Conservation (phyloP, 768 basidiomycete genomes). For the Suillus subalutaceus region DNA sequence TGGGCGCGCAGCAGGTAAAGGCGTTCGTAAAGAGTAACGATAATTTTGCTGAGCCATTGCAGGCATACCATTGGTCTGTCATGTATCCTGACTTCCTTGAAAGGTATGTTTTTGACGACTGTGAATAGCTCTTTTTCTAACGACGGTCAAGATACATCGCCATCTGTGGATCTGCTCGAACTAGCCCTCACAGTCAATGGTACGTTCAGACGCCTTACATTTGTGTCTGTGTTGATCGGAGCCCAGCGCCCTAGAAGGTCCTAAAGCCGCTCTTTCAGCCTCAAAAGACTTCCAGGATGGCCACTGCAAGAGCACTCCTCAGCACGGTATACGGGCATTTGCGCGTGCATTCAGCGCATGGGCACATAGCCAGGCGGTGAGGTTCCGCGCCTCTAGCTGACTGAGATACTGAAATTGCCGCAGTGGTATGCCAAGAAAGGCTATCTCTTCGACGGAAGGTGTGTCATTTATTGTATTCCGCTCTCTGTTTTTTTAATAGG, state of each 20-base stretch:
- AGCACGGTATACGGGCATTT: constrained; percentile 57
- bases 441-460: constrained; percentile 46
- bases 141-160: constrained; percentile 43
- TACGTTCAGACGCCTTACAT: constrained; percentile 21
- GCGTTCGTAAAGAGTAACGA: not conserved
- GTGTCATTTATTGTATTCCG: constrained; percentile 15
- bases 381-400: constrained; percentile 15
- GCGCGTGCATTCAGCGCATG: constrained; percentile 58
- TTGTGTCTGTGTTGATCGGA: not conserved
- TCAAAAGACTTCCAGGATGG: constrained; percentile 59
- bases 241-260: constrained; percentile 59
- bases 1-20: constrained; percentile 56
- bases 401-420: not conserved
- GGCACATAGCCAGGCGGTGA: constrained; percentile 58
- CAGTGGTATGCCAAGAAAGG: constrained; percentile 58
- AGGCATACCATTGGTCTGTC: constrained; percentile 62
- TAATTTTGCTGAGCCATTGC: not conserved
- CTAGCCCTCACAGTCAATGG: constrained; percentile 60
- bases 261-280: constrained; percentile 52
- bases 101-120: constrained; percentile 31
- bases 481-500: constrained; percentile 3
- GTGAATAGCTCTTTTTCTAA: constrained; percentile 1
- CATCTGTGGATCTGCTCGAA: constrained; percentile 58
- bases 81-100: constrained; percentile 58
- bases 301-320: constrained; percentile 50